Evolutionary conservation across 2,329 filamentous ascomycete species (phyloP), one percentile per base, ranked within the genome.

Genomic region (Byssothecium circinans): DNA sequence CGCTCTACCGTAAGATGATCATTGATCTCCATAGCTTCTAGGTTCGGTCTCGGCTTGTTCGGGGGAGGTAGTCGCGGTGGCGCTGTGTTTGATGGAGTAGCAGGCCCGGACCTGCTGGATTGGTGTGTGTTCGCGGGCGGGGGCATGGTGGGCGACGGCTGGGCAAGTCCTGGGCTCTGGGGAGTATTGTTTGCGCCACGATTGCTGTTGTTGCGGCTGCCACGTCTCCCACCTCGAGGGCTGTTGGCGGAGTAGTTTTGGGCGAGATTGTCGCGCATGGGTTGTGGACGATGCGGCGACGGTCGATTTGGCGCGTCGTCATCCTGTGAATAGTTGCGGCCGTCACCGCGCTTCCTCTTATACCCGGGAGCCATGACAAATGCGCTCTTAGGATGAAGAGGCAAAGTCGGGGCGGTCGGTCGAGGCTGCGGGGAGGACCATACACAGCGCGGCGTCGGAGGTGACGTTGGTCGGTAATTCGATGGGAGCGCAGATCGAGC

Each of bases 1-100:
- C 81, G 79, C 18, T 85, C 81, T 53, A 89, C 83, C 4, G 88
- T 94, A 38, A 96, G 71, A 60, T 87, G 84, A 47, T 86, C 81
- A 70, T 94, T 96, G 58, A 81, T 81, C 69, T 88, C 94, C 10
- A 63, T 58, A 1, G 62, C 57, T 6, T 60, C 52, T 29, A 47
- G 48, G 14, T 30, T 12, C 3, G 52, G 47, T 8, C 48, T 18
- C 15, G 50, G 41, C 44, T 46, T 47, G 20, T 54, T 43, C 7
- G 50, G 41, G 17, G 50, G 45, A 29, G 51, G 40, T 10, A n/a
- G 8, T 43, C 18, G 15, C 18, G 20, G 29, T 8, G 52, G 50
- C 22, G 51, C 51, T n/a, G 56, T 48, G 6, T 52, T 33, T 8
- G 63, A 49, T 1, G 56, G 60, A n/a, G 51, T 51, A 15, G 61